Evolutionary conservation across 2,329 filamentous ascomycete genomes (phyloP), one percentile per base, ranked within the genome.

Genomic region (Ceratocystis eucalypticola): DNA sequence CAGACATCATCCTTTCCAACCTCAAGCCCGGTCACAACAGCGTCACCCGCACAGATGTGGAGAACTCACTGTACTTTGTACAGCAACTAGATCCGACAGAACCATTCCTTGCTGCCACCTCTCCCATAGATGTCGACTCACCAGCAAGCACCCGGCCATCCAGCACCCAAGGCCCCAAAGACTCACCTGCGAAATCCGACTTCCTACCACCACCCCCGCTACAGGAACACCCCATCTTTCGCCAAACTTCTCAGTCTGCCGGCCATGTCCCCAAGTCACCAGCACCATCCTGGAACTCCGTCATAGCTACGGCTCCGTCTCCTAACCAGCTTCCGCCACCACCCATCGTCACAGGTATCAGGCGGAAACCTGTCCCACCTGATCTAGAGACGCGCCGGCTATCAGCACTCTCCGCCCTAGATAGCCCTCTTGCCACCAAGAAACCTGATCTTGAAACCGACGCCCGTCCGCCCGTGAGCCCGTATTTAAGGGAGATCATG

Each of bases 1-100:
- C 71, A 94, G 93, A 96, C 80, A 83, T 96, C 67, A 95, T 96
- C 71, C 84, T 99, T 59, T 95, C 93, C 1, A 89, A 94, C 0
- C 82, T 94, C 69, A 96, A 96, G 74, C 94, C 94, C 1, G 86
- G 89, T 64, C 82, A 88, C 53, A 96, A 94, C 74, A 93, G 91
- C 68, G 90, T 99, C 69, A 95, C 91, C 0, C 86, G 84, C 57
- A 87, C 92, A 73, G 93, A 96, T 73, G 87, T 99, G 62, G 84
- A 88, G 66, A 90, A 86, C 71, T 96, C 88, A 15, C 81, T 99
- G 4, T 99, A 97, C 76, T 97, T 94, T 74, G 79, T 96, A 65
- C 93, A 97, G 75, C 82, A 67, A 33, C 45, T 67, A 17, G 95
- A 48, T 17, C 37, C 55, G 3, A 17, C 83, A 90, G 68, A 50